Evolutionary conservation across 139 green algal genomes (phyloP), one percentile per base, ranked within the genome.

Genomic region (Picochlorum sp.): DNA sequence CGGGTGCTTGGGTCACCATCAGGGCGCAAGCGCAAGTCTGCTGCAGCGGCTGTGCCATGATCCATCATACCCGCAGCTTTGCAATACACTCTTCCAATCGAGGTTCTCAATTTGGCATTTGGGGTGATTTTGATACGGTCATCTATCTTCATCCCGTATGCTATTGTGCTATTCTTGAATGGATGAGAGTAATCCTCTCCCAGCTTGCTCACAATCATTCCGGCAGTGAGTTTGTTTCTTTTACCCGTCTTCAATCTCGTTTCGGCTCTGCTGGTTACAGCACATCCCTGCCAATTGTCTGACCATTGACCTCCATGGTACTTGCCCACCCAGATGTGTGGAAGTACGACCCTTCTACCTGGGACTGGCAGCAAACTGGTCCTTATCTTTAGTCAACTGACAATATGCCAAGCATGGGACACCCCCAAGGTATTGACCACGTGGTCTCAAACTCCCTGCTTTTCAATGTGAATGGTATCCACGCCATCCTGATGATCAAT

Each of bases 351-450:
- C 65, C 70, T 57, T 86, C 85, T 13, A 56, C 68, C 70, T 92
- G 73, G 49, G 78, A 66, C 67, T 63, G 62, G 66, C 86, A 62
- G 56, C 60, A 44, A 71, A 62, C 51, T 83, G 62, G 26, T 81
- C 80, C 76, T 92, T 92, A 75, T 92, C 82, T 71, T 94, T 94
- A 8, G 75, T 77, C 34, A 94, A 58, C 67, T 92, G 85, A 14
- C 57, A 62, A 60, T 66, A 82, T 26, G 62, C 62, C 44, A 44
- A 77, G 8, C 51, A 38, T 37, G 56, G 76, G 9, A 73, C 65
- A 57, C 79, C 79, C 49, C 71, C 79, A 32, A 83, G 58, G 50
- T 73, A 79, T 52, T 68, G 64, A 2, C 51, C 45, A 6, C 11
- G 28, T 20, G 54, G 67, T 18, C 80, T 66, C 68, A 92, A 37